Conservation (phyloP, 495 filamentous ascomycete genomes). For the Aspergillus bridgeri region DNA sequence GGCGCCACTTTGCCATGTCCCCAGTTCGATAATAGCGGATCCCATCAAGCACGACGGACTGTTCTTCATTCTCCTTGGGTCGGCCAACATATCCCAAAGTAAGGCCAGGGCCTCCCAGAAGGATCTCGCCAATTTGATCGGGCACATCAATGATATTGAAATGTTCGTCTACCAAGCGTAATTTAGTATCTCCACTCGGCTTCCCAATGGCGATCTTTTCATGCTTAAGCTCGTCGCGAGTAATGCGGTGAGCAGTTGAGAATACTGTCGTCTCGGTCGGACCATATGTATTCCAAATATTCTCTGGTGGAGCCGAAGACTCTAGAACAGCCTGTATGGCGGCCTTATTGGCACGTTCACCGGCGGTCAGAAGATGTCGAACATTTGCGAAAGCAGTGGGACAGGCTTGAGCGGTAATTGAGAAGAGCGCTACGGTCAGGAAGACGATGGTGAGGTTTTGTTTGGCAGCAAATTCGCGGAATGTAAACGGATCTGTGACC, state of each 20-base stretch:
- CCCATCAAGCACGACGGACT: background rate
- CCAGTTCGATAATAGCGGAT: background rate
- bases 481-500: constrained; percentile 9
- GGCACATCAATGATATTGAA: background rate
- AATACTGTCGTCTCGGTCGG: background rate
- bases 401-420: constrained; percentile 4
- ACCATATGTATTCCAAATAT: background rate
- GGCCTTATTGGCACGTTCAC: constrained; percentile 5
- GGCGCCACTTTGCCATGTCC: background rate
- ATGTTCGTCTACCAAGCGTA: background rate
- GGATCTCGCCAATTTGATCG: background rate
- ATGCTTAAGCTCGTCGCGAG: background rate
- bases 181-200: background rate
- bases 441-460: constrained; percentile 2
- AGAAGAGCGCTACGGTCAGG: constrained; percentile 6
- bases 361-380: constrained; percentile 9
- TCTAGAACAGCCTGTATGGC: constrained; percentile 5
- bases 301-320: background rate
- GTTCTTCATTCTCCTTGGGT: background rate
- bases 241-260: background rate
- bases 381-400: constrained; percentile 8
- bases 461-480: constrained; percentile 4
- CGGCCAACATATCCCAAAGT: background rate
- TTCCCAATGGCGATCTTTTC: background rate
- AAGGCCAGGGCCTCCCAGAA: background rate